Base-by-base conservation (phyloP, 176 grass and related monocot species). In the Pharus latifolius region DNA sequence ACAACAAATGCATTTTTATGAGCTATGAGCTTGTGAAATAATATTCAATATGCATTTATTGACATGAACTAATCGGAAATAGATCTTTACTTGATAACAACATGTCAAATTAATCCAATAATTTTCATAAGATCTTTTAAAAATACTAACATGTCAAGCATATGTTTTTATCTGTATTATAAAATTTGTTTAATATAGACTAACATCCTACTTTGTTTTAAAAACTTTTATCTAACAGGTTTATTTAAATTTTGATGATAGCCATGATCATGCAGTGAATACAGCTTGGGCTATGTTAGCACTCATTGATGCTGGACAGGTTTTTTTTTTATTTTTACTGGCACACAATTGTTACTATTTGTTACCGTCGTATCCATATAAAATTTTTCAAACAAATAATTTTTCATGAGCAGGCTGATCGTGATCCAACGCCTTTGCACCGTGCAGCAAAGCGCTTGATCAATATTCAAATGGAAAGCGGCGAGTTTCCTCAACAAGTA, bases 281-380 rank as follows among this genome's bases (percentile, higher is more conserved):
- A 95, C 86, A 2, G 61, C 78, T 23, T 94, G 83, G 86, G 91
- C 82, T 37, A 90, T 96, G 87, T 69, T 96, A 33, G 59, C 83
- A n/a, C 82, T 96, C 61, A 82, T 87, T 78, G 67, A 48, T 78
- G 80, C 81, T 55, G 84, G 87, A 7, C 87, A 96, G 77, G 91
- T 79, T 49, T 38, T 27, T 49, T 13, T 70, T 64, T 15, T 25
- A 0, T 22, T 3, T 20, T 60, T 27, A 30, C 0, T 48, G 6
- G 3, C 3, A 1, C 59, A 15, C 1, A 27, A 68, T n/a, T 25
- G 8, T 0, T 19, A 13, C 0, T n/a, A 44, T 24, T 24, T 43
- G 1, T 58, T 38, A 42, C 51, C 25, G 46, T 3, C 15, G 6
- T 7, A 48, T 35, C 1, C 49, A 28, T 14, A 38, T 9, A 38